A percentile compares a stretch with the other conserved stretches of the same genome.
These are phyloP conservation scores for Solidago caesia DNA, from an alignment of 129 eudicot species.

Conservation along the genomic window DNA sequence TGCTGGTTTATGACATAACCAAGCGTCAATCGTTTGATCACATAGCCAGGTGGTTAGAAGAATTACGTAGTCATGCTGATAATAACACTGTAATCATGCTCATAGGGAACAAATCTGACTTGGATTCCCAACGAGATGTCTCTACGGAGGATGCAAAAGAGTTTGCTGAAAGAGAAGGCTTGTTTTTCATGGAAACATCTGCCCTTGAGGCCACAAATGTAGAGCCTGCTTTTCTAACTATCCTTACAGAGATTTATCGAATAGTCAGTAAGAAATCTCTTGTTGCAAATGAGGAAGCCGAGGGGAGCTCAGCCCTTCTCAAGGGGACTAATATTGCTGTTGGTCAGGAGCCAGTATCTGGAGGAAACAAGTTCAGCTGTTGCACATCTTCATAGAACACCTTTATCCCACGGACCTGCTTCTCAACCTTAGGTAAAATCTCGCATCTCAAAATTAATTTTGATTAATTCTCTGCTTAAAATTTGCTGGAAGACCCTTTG, in stretches of 20 bases:
- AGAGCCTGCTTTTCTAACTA: constrained; percentile 61
- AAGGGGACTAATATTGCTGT: constrained; percentile 67
- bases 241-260: constrained; percentile 72
- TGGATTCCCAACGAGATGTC: constrained; percentile 63
- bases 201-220: constrained; percentile 88
- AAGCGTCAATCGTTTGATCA: constrained; percentile 86
- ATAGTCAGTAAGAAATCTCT: constrained; percentile 72
- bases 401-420: neutral
- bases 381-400: constrained; percentile 50
- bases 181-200: constrained; percentile 89
- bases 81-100: constrained; percentile 80
- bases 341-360: constrained; percentile 50
- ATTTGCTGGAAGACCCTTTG: neutral
- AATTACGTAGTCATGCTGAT: constrained; percentile 77
- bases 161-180: constrained; percentile 71
- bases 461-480: neutral
- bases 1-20: constrained; percentile 83
- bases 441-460: constrained; percentile 1
- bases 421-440: constrained; percentile 21
- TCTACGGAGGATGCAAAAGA: constrained; percentile 78
- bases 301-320: constrained; percentile 58
- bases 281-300: constrained; percentile 72
- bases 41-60: constrained; percentile 78
- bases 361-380: constrained; percentile 48
- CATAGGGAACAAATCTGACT: constrained; percentile 79